Conservation (phyloP, 1,284 basidiomycete species). For the Caloboletus inedulis region DNA sequence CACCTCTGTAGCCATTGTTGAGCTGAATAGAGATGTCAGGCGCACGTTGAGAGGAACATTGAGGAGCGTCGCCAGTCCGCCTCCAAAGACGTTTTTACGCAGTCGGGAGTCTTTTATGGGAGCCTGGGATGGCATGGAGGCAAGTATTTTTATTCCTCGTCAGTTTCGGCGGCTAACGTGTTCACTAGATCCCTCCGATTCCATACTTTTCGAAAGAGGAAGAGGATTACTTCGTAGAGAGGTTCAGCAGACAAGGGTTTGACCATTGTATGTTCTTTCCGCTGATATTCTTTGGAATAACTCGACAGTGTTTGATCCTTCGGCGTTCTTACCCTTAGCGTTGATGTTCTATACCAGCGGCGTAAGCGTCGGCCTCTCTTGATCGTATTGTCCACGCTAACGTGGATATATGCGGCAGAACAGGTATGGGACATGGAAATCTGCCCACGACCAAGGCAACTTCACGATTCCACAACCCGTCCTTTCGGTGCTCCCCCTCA, state of each 20-base stretch:
- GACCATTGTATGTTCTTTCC: slow-evolving; percentile 47
- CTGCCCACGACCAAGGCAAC: slow-evolving; percentile 53
- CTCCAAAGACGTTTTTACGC: slow-evolving; percentile 52
- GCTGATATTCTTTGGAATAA: not conserved
- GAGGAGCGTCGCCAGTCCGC: slow-evolving; percentile 48
- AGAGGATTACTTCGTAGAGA: slow-evolving; percentile 65
- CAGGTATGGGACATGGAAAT: slow-evolving; percentile 48
- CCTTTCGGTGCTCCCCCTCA: slow-evolving; percentile 52
- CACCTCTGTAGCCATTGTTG: slow-evolving; percentile 45
- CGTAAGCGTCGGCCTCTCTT: slow-evolving; percentile 29
- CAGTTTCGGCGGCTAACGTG: too few species aligned
- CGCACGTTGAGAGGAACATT: slow-evolving; percentile 54
- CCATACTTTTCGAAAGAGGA: slow-evolving; percentile 56
- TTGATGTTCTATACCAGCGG: slow-evolving; percentile 55
- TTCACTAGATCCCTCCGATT: slow-evolving; percentile 51
- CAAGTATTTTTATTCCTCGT: not conserved
- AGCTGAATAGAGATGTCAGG: slow-evolving; percentile 54
- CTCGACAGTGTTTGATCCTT: not conserved
- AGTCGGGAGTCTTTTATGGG: slow-evolving; percentile 47
- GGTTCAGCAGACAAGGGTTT: slow-evolving; percentile 56
- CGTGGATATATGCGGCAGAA: slow-evolving; percentile 39
- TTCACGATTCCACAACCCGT: slow-evolving; percentile 55
- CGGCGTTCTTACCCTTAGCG: slow-evolving; percentile 34
- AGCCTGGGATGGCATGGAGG: slow-evolving; percentile 38
- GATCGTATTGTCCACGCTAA: not conserved